Evolutionary conservation across 1,139 yeast species (phyloP), one percentile per base, ranked within the genome.

Genomic region (Suhomyces anneliseae): DNA sequence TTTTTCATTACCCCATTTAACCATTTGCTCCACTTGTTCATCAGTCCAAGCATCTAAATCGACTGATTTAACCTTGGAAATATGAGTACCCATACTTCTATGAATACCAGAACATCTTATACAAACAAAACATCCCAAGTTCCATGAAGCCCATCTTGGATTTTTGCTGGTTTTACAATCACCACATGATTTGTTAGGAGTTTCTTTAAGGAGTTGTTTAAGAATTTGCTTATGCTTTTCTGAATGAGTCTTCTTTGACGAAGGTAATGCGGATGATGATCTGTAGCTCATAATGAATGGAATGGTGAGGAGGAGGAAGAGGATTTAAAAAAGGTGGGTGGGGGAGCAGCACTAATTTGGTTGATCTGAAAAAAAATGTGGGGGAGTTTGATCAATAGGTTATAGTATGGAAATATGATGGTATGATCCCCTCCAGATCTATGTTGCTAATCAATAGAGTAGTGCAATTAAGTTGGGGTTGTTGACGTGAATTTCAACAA

Each of bases 131-230:
- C 95, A 82, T 31, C 99, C 99, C 49, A 93, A 68, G 57, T 85
- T 90, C 97, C 98, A 93, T 24, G 95, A 85, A 9, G 98, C 97
- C 99, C 99, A 93, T 46, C 99, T 76, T 12, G 99, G 99, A 66
- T 92, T 96, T 38, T 87, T 81, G 14, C 93, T 79, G 0, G 83
- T 78, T 65, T 93, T 93, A 69, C 99, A 93, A 65, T 93, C 99
- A 2, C 93, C 96, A 67, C 99, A 93, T 43, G 72, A 69, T 62
- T 80, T 82, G 71, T 93, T 93, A 39, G 82, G 81, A 1, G 83
- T 82, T 56, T 90, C 96, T 53, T 81, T 84, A 43, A 92, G 78
- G 38, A 90, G 74, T 43, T 85, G 84, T 62, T 82, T 82, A 54
- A 90, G 74, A 40, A 89, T 85, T 61, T 81, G 85, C 64, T 83